phyloP scores from a whole-genome alignment of 2,329 filamentous ascomycete species.

The Truncatella angustata region DNA sequence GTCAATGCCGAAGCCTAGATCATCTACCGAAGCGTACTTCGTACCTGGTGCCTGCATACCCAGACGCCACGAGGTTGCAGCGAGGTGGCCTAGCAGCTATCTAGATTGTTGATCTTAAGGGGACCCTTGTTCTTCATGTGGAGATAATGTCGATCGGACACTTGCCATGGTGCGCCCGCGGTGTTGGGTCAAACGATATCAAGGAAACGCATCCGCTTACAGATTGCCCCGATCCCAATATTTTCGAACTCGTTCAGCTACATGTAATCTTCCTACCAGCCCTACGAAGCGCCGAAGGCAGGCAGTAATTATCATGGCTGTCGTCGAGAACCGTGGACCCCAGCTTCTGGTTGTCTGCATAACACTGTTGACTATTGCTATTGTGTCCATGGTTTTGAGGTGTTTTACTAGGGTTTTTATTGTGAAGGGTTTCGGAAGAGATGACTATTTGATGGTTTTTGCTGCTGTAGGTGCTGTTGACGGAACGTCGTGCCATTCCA shows the following conservation, averaged over 20 bases:
- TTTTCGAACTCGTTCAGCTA: not conserved
- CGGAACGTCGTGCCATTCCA: not conserved
- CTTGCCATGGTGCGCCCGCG: not conserved
- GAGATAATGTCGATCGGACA: not conserved
- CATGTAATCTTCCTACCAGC: not conserved
- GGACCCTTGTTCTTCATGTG: not conserved
- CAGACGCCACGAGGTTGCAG: not conserved
- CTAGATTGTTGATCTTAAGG: not conserved
- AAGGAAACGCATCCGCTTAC: not conserved
- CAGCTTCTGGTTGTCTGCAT: constrained; percentile 9
- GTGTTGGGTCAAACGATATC: not conserved
- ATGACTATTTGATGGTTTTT: constrained; percentile 11
- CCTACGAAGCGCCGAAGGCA: not conserved
- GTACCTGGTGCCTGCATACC: not conserved
- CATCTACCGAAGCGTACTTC: not conserved
- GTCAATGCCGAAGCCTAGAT: too few relatives aligned
- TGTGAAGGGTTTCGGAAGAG: constrained; percentile 9
- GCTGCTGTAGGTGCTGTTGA: constrained; percentile 3
- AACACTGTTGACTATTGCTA: constrained; percentile 6
- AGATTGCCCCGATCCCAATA: not conserved
- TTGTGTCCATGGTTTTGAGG: constrained; percentile 4
- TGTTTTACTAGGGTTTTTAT: constrained; percentile 8
- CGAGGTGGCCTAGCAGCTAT: not conserved
- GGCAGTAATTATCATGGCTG: not conserved
- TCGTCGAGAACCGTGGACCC: constrained; percentile 9